Conservation (phyloP, 2,329 filamentous ascomycete species). For the Fusarium nodosum region DNA sequence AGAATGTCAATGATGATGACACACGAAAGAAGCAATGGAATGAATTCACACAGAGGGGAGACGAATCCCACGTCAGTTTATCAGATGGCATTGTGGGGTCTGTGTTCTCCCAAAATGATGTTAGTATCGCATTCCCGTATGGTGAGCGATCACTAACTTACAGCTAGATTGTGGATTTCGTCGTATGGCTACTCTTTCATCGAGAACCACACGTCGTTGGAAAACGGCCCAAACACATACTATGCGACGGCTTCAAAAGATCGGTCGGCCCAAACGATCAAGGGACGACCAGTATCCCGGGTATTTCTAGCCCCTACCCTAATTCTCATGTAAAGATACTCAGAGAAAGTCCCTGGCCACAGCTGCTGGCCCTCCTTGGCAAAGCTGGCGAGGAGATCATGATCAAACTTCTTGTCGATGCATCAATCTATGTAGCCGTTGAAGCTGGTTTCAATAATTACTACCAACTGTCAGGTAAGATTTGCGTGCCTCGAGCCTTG, state of each 20-base stretch:
- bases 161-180: conserved; percentile 79
- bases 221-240: conserved; percentile 75
- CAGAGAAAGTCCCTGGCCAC: conserved; percentile 80
- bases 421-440: conserved; percentile 79
- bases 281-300: conserved; percentile 68
- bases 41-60: conserved; percentile 72
- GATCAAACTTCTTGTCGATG: conserved; percentile 81
- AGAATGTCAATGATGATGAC: conserved; percentile 48
- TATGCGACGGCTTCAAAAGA: conserved; percentile 86
- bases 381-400: conserved; percentile 81
- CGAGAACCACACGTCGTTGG: conserved; percentile 60
- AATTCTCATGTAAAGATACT: conserved; percentile 79
- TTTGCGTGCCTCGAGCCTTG: neutral
- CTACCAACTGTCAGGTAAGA: conserved; percentile 81
- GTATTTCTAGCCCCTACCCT: conserved; percentile 71
- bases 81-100: conserved; percentile 61
- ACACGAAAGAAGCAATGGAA: conserved; percentile 68
- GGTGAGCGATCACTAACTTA: conserved; percentile 26
- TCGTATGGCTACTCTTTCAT: conserved; percentile 82
- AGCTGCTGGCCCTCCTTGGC: conserved; percentile 80
- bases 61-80: conserved; percentile 69
- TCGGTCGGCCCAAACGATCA: conserved; percentile 52
- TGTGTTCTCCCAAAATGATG: conserved; percentile 73
- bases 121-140: conserved; percentile 51
- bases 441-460: conserved; percentile 73